These are phyloP conservation scores for Amphichorda felina DNA, from an alignment of 2,329 filamentous ascomycete species.

Conservation along the genomic window DNA sequence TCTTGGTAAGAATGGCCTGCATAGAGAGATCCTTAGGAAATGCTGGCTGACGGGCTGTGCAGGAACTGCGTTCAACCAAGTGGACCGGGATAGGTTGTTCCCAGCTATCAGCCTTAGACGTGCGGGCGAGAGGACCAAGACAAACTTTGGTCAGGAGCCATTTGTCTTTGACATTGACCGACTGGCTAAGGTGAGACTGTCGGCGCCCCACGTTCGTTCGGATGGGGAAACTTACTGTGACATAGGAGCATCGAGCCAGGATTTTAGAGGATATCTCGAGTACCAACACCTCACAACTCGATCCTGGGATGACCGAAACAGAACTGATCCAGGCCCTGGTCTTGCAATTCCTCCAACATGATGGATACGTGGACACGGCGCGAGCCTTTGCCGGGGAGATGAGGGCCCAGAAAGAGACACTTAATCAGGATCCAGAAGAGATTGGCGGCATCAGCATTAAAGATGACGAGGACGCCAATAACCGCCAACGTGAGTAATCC, in stretches of 20 bases:
- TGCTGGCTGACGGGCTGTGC: conserved; percentile 10
- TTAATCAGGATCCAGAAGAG: conserved; percentile 46
- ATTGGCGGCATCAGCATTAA: conserved; percentile 52
- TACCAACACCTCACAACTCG: conserved; percentile 47
- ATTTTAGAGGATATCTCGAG: conserved; percentile 48
- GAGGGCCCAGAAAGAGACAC: conserved; percentile 56
- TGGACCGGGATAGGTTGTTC: conserved; percentile 43
- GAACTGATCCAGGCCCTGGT: conserved; percentile 70
- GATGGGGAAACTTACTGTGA: neutral
- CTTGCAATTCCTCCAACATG: conserved; percentile 83
- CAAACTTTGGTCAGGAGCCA: conserved; percentile 59
- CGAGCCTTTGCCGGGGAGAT: conserved; percentile 80
- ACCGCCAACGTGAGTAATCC: conserved; percentile 60
- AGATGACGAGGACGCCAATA: conserved; percentile 77
- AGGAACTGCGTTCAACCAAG: conserved; percentile 62
- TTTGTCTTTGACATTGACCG: conserved; percentile 89
- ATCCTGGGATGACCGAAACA: conserved; percentile 57
- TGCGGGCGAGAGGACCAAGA: conserved; percentile 46
- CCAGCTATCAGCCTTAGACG: conserved; percentile 56
- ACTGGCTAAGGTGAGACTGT: conserved; percentile 57
- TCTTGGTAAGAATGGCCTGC: conserved; percentile 30
- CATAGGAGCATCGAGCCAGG: conserved; percentile 49
- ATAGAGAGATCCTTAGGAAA: neutral
- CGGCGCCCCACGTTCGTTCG: neutral
- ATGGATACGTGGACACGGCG: conserved; percentile 90